A percentile compares a stretch with the other conserved stretches of the same genome.
phyloP scores from a whole-genome alignment of 2,329 filamentous ascomycete genomes.

The Pseudofabraea citricarpa region DNA sequence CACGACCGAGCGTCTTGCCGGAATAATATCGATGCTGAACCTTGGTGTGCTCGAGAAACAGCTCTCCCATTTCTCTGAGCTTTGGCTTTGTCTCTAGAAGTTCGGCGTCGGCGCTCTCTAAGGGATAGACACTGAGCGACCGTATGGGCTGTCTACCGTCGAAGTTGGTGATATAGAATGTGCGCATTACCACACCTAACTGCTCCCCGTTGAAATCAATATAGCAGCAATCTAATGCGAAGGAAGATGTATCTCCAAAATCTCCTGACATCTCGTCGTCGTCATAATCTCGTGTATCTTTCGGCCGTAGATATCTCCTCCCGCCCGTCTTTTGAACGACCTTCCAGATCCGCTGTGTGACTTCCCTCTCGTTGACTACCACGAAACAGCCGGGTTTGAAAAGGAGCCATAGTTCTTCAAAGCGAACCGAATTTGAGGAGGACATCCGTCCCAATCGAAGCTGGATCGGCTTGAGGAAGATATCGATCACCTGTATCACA shows the following conservation, averaged over 20 bases:
- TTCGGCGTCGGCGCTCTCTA: background rate
- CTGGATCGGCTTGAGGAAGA: background rate
- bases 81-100: background rate
- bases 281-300: background rate
- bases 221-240: conserved; percentile 5
- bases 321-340: conserved; percentile 1
- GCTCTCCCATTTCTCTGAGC: background rate
- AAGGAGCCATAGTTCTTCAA: conserved; percentile 8
- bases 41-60: background rate
- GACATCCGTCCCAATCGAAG: background rate
- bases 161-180: background rate
- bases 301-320: background rate
- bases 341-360: conserved; percentile 1
- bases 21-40: conserved; percentile 1
- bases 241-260: background rate
- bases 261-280: background rate
- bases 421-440: conserved; percentile 1
- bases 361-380: conserved; percentile 2
- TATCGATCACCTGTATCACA: background rate
- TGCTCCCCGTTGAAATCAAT: conserved; percentile 6
- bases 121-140: conserved; percentile 4
- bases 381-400: conserved; percentile 6
- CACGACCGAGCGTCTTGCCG: conserved; percentile 3
- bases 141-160: conserved; percentile 5
- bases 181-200: background rate